phyloP scores from a whole-genome alignment of 768 basidiomycete species.

The Phylloporus scabripes region DNA sequence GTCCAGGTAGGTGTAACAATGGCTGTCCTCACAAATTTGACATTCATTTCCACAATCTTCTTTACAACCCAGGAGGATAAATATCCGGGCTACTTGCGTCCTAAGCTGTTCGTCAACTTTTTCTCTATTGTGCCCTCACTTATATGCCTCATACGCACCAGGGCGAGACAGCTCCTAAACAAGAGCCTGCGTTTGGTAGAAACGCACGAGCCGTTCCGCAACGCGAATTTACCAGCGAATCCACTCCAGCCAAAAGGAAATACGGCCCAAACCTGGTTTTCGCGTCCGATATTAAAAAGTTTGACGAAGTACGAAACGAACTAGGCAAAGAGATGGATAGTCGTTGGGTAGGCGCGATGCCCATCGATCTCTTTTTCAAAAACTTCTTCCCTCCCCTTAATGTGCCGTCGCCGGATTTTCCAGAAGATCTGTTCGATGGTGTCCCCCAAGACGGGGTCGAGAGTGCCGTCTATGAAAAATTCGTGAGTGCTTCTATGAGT shows the following conservation, averaged over 20 bases:
- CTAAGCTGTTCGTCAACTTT: neutral
- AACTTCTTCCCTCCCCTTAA: neutral
- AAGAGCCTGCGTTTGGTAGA: too few relatives aligned
- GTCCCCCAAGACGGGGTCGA: neutral
- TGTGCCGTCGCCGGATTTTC: neutral
- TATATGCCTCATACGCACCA: neutral
- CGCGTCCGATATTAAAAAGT: neutral
- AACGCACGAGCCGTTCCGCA: neutral
- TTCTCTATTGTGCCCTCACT: neutral
- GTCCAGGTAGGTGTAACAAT: neutral
- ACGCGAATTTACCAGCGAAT: neutral
- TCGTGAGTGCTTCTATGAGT: neutral
- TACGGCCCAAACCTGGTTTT: neutral
- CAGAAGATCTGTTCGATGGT: neutral
- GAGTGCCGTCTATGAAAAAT: neutral
- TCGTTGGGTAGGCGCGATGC: neutral
- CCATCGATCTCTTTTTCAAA: neutral
- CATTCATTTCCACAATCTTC: neutral
- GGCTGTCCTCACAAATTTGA: neutral
- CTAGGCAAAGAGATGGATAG: neutral
- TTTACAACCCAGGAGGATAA: neutral
- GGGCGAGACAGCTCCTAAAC: neutral
- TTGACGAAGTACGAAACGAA: neutral
- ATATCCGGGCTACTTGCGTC: neutral
- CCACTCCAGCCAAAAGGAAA: neutral